A percentile compares a stretch with the other conserved stretches of the same genome.
These are phyloP conservation scores for Panicum virgatum DNA, from an alignment of 202 grass and related monocot genomes.

Conservation along the genomic window DNA sequence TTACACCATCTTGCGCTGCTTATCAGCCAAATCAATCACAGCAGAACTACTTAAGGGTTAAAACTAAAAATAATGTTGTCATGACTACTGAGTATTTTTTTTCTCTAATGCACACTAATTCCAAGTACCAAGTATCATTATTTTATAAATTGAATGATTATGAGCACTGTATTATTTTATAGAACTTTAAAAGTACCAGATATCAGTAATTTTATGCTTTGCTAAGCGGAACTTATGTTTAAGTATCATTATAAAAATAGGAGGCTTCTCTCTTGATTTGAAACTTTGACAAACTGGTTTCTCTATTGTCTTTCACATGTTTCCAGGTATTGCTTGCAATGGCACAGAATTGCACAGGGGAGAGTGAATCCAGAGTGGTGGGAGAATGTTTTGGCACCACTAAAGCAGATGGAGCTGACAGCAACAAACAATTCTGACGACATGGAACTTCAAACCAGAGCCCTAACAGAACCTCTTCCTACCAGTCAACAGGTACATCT, in stretches of 20 bases:
- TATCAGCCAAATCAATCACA: slow-evolving; percentile 12
- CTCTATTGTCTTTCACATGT: slow-evolving; percentile 18
- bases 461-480: slow-evolving; percentile 93
- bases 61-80: neutral
- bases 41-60: neutral
- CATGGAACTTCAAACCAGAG: slow-evolving; percentile 85
- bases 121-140: neutral
- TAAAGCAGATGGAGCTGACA: slow-evolving; percentile 69
- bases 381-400: slow-evolving; percentile 66
- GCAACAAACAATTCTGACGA: slow-evolving; percentile 68
- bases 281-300: slow-evolving; percentile 23
- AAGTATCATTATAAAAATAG: neutral
- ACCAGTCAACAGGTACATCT: slow-evolving; percentile 81
- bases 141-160: neutral
- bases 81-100: slow-evolving; percentile 20
- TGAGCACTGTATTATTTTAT: neutral
- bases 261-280: neutral
- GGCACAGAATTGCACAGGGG: slow-evolving; percentile 76
- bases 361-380: slow-evolving; percentile 84
- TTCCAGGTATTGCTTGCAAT: slow-evolving; percentile 88
- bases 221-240: neutral
- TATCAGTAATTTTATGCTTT: slow-evolving; percentile 3
- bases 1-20: neutral
- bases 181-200: neutral
- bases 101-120: neutral